A percentile compares a stretch with the other conserved stretches of the same genome.
These are phyloP conservation scores for Ophiosphaerella narmari DNA, from an alignment of 2,329 filamentous ascomycete genomes.

Conservation along the genomic window DNA sequence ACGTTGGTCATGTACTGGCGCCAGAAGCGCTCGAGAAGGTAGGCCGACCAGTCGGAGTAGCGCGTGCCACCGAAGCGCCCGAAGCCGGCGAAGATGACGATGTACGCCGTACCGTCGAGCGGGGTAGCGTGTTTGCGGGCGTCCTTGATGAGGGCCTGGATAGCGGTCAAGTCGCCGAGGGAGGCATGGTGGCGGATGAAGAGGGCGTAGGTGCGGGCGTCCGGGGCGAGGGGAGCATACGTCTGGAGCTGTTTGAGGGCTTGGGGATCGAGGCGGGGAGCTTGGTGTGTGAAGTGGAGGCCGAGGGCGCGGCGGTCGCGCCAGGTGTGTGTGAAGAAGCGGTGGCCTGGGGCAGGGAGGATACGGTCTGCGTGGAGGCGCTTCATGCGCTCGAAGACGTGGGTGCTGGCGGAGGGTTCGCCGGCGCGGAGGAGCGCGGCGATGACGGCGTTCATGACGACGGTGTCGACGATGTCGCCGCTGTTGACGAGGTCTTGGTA, in stretches of 20 bases:
- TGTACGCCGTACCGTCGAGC: conserved; percentile 76
- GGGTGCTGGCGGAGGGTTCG: conserved; percentile 73
- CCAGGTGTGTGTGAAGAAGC: conserved; percentile 47
- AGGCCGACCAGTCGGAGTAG: conserved; percentile 72
- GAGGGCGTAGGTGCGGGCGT: conserved; percentile 78
- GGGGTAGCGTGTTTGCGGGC: conserved; percentile 72
- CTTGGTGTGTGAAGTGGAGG: conserved; percentile 53
- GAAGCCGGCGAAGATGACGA: conserved; percentile 84
- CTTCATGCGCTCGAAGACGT: conserved; percentile 86
- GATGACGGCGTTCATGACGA: conserved; percentile 86
- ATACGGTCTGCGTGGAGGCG: conserved; percentile 53
- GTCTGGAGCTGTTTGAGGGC: conserved; percentile 66
- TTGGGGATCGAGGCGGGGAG: conserved; percentile 46
- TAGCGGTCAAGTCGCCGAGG: conserved; percentile 72
- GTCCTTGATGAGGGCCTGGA: conserved; percentile 75
- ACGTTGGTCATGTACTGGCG: too few species aligned
- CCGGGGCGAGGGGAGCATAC: conserved; percentile 69
- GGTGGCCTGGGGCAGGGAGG: conserved; percentile 28
- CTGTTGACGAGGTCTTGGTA: conserved; percentile 83
- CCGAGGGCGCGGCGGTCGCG: conserved; percentile 50
- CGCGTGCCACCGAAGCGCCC: conserved; percentile 68
- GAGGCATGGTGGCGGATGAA: conserved; percentile 76
- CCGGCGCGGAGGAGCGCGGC: conserved; percentile 75
- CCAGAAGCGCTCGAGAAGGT: conserved; percentile 61
- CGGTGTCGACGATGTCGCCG: conserved; percentile 86